Evolutionary conservation across 148 eudicot genomes (phyloP).

Genomic region (Amaranthus cruentus): DNA sequence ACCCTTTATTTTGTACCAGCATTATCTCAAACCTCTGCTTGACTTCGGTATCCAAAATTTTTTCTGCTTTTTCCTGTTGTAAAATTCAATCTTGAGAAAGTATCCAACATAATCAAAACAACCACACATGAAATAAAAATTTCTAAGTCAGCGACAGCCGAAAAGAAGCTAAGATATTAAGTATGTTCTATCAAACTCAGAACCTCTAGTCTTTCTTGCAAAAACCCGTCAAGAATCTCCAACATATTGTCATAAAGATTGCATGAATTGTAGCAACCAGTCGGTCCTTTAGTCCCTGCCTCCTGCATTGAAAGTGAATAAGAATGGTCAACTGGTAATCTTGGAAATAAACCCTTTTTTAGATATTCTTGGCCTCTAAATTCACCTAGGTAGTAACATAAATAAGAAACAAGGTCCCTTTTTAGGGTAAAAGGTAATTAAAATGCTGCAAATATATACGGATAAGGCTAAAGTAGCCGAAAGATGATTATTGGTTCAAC

Average conservation of each 20-base stretch:
- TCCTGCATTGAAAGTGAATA: constrained; percentile 10
- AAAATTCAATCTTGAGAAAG: background rate
- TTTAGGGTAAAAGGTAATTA: background rate
- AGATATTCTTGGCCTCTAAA: background rate
- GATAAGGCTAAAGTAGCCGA: too few relatives aligned
- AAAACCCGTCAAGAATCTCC: background rate
- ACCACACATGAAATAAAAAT: background rate
- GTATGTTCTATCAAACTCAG: background rate
- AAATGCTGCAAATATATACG: background rate
- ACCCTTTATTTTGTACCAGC: constrained; percentile 11
- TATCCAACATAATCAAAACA: background rate
- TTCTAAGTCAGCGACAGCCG: background rate
- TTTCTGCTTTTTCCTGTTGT: constrained; percentile 4
- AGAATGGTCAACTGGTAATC: background rate
- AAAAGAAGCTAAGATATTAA: background rate
- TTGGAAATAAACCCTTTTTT: background rate
- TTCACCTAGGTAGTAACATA: background rate
- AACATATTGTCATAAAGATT: constrained; percentile 3
- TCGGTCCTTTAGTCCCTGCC: background rate
- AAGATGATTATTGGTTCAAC: too few relatives aligned
- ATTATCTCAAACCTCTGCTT: constrained; percentile 8
- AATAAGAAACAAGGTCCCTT: background rate
- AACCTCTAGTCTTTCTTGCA: constrained; percentile 5
- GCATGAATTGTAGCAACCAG: background rate
- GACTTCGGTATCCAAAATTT: constrained; percentile 1